These are phyloP conservation scores for Cymbopogon citratus DNA, from an alignment of 176 grass and related monocot species.

Conservation along the genomic window DNA sequence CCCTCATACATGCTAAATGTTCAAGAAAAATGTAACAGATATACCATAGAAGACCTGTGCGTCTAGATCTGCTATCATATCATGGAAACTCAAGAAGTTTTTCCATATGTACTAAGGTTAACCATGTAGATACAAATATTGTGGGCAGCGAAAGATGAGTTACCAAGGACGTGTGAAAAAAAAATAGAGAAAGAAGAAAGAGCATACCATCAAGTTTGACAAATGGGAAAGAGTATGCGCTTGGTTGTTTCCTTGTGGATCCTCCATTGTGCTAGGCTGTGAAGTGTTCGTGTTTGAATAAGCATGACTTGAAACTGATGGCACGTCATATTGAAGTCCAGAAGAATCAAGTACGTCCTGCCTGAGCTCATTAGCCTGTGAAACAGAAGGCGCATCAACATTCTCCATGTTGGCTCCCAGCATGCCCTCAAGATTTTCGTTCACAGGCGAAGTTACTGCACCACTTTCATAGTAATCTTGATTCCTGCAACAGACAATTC, in stretches of 20 bases:
- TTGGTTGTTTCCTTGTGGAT: slow-evolving; percentile 68
- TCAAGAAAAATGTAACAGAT: background rate
- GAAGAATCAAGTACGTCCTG: slow-evolving; percentile 53
- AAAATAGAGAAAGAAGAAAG: background rate
- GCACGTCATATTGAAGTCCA: slow-evolving; percentile 72
- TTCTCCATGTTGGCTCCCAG: slow-evolving; percentile 54
- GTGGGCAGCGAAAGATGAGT: background rate
- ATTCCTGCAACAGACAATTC: slow-evolving; percentile 50
- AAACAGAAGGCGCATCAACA: slow-evolving; percentile 63
- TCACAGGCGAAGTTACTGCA: slow-evolving; percentile 33
- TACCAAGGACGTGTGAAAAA: background rate
- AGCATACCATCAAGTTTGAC: slow-evolving; percentile 75
- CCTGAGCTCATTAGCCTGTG: slow-evolving; percentile 60
- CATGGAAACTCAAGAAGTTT: background rate
- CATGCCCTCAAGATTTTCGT: slow-evolving; percentile 47
- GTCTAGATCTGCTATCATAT: background rate
- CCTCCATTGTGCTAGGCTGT: slow-evolving; percentile 56
- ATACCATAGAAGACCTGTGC: background rate
- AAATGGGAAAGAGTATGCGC: slow-evolving; percentile 72
- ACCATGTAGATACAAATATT: background rate
- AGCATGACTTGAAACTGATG: slow-evolving; percentile 62
- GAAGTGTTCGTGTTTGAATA: slow-evolving; percentile 46
- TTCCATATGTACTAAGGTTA: background rate
- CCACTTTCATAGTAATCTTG: slow-evolving; percentile 61
- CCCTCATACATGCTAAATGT: background rate